Conservation (phyloP, 1,284 basidiomycete species). For the Sphagnurus paluster region DNA sequence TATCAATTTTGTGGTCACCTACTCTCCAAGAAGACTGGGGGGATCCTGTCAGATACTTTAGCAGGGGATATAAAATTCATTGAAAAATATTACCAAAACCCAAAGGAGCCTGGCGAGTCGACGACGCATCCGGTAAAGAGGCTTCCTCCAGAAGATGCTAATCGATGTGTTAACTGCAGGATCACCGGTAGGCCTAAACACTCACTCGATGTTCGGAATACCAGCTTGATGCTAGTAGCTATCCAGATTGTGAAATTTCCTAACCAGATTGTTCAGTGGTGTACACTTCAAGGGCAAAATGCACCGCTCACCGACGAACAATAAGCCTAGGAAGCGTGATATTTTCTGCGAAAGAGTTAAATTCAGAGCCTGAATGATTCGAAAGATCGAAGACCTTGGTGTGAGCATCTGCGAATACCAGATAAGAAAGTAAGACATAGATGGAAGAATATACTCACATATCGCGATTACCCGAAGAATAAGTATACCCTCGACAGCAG, state of each 20-base stretch:
- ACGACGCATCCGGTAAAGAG: constrained; percentile 23
- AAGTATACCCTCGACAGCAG: constrained; percentile 23
- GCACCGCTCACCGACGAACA: constrained; percentile 8
- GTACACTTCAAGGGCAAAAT: not conserved
- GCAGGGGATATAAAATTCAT: not conserved
- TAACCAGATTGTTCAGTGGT: too few relatives aligned
- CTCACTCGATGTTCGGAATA: constrained; percentile 2
- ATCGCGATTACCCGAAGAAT: constrained; percentile 21
- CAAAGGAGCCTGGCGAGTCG: constrained; percentile 17
- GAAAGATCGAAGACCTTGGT: too few relatives aligned
- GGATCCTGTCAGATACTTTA: constrained; percentile 21
- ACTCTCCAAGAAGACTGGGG: constrained; percentile 24
- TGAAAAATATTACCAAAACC: not conserved
- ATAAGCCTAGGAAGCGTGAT: constrained; percentile 6
- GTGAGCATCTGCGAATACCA: too few relatives aligned
- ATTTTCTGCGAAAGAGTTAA: too few relatives aligned
- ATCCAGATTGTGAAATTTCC: too few relatives aligned
- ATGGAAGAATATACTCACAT: constrained; percentile 15
- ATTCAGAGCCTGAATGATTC: not conserved
- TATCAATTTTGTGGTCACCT: not conserved
- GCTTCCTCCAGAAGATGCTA: constrained; percentile 10
- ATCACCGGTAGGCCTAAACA: constrained; percentile 10
- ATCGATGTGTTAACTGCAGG: too few relatives aligned
- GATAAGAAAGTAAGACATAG: not conserved
- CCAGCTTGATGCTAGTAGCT: too few relatives aligned